phyloP scores from a whole-genome alignment of 2,329 filamentous ascomycete genomes.

The Pseudogymnoascus sp. region DNA sequence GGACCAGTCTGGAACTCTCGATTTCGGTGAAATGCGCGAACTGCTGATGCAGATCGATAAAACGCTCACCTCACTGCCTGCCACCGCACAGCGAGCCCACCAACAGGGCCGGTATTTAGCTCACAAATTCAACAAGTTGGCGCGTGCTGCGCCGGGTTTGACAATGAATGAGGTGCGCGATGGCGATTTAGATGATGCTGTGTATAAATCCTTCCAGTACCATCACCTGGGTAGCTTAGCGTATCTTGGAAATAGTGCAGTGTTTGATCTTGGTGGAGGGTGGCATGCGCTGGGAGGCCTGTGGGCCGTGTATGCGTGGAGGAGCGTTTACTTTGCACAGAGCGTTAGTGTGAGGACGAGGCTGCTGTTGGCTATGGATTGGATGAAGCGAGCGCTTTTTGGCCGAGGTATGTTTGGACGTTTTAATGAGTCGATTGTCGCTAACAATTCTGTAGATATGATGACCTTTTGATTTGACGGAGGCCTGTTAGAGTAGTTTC shows the following conservation, averaged over 20 bases:
- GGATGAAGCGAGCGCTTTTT: constrained; percentile 93
- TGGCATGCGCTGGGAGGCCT: constrained; percentile 74
- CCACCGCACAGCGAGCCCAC: constrained; percentile 91
- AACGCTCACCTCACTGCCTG: constrained; percentile 88
- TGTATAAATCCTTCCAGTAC: constrained; percentile 94
- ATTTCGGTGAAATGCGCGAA: constrained; percentile 86
- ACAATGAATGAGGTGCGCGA: constrained; percentile 73
- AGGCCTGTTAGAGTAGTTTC: background rate
- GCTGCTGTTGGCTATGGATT: constrained; percentile 90
- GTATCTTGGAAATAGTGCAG: constrained; percentile 91
- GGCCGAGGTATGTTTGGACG: constrained; percentile 61
- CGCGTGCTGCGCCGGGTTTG: constrained; percentile 68
- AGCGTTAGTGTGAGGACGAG: constrained; percentile 89
- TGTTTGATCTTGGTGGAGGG: constrained; percentile 81
- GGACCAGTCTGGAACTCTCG: constrained; percentile 85
- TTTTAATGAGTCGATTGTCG: background rate
- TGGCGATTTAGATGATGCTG: constrained; percentile 82
- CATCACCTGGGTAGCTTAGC: constrained; percentile 84
- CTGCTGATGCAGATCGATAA: constrained; percentile 86
- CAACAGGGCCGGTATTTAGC: constrained; percentile 93
- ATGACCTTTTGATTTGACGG: background rate
- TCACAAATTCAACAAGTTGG: constrained; percentile 87
- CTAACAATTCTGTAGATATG: background rate
- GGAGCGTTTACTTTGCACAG: constrained; percentile 94
- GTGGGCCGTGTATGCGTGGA: constrained; percentile 91